Evolutionary conservation across 164 flowering plant species (phyloP).

Genomic region (Taxillus chinensis): DNA sequence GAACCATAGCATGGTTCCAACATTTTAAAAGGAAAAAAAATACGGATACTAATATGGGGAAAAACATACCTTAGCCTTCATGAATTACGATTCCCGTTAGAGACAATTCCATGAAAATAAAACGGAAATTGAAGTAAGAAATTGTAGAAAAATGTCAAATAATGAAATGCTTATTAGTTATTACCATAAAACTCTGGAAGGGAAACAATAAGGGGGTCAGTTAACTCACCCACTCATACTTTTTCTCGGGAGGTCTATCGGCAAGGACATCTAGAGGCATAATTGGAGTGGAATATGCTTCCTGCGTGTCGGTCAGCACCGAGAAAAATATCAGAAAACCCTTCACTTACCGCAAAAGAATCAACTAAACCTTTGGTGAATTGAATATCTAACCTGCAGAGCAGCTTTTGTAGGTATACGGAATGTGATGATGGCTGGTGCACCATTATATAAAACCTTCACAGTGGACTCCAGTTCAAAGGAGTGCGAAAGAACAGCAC

Average conservation of each 20-base stretch:
- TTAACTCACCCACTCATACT: slow-evolving; percentile 61
- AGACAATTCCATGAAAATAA: slow-evolving; percentile 16
- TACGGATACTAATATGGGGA: background rate
- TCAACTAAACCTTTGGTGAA: background rate
- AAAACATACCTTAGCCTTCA: slow-evolving; percentile 70
- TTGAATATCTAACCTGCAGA: slow-evolving; percentile 45
- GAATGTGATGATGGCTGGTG: slow-evolving; percentile 75
- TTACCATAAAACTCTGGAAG: background rate
- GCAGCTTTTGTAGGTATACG: slow-evolving; percentile 78
- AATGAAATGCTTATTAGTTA: too few species aligned
- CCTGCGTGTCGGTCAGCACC: slow-evolving; percentile 30
- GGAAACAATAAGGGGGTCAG: background rate
- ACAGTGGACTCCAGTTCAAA: slow-evolving; percentile 68
- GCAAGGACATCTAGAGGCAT: slow-evolving; percentile 78
- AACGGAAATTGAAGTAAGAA: slow-evolving; percentile 5
- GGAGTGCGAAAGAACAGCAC: slow-evolving; percentile 60
- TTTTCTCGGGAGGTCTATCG: slow-evolving; percentile 71
- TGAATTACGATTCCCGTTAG: slow-evolving; percentile 13
- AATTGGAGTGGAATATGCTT: slow-evolving; percentile 74
- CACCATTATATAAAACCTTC: slow-evolving; percentile 53
- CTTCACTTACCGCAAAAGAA: background rate
- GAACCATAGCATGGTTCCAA: background rate
- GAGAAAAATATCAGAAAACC: slow-evolving; percentile 3
- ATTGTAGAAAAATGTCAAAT: background rate
- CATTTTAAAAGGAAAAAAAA: background rate